Conservation (phyloP, 306 rosid genomes). For the Cucurbita moschata region DNA sequence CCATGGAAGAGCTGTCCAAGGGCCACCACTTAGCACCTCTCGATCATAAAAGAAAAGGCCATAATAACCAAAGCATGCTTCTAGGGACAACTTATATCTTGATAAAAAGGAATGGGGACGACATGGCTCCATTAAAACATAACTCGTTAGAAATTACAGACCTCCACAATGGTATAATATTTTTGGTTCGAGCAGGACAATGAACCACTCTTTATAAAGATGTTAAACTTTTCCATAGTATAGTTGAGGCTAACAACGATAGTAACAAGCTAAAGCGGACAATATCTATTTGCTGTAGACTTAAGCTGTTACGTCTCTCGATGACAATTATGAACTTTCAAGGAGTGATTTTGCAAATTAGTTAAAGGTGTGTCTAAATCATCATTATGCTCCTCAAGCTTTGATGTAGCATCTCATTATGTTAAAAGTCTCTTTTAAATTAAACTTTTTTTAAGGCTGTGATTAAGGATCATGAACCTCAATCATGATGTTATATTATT, state of each 20-base stretch:
- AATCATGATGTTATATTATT: not conserved
- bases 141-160: too few relatives aligned
- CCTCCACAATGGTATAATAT: too few relatives aligned
- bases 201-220: too few relatives aligned
- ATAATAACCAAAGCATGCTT: constrained; percentile 37
- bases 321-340: not conserved
- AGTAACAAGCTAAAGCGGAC: too few relatives aligned
- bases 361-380: constrained; percentile 12
- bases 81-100: constrained; percentile 33
- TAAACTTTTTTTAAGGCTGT: not conserved
- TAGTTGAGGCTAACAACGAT: too few relatives aligned
- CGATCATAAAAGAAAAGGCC: constrained; percentile 3
- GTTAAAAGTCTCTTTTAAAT: not conserved
- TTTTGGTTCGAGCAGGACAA: too few relatives aligned
- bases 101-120: constrained; percentile 37
- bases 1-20: constrained; percentile 31
- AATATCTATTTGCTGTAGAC: too few relatives aligned
- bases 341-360: constrained; percentile 11
- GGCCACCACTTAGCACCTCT: constrained; percentile 37
- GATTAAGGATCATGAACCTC: not conserved
- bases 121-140: not conserved
- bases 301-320: too few relatives aligned
- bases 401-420: constrained; percentile 8
- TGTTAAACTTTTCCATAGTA: too few relatives aligned
- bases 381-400: constrained; percentile 35